Evolutionary conservation across 331 rosid genomes (phyloP).

Genomic region (Quercus lobata): DNA sequence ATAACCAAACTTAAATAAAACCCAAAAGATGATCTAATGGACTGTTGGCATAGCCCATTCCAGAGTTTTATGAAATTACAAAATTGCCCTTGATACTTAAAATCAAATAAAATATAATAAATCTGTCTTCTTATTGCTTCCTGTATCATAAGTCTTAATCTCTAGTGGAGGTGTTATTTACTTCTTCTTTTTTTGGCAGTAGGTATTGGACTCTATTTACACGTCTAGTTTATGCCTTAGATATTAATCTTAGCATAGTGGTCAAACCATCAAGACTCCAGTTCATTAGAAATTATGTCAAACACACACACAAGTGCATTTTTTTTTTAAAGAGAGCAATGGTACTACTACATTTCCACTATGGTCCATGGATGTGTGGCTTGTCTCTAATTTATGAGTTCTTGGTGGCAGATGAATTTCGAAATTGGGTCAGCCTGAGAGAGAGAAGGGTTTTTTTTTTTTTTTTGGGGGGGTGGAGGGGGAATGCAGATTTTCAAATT

Average conservation of each 20-base stretch:
- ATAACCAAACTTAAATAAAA: too few species aligned
- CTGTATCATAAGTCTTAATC: background rate
- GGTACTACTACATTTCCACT: background rate
- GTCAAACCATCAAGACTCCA: background rate
- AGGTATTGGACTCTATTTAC: background rate
- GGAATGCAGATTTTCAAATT: too few species aligned
- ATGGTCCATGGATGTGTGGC: background rate
- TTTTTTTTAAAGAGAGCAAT: background rate
- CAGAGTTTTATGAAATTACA: too few species aligned
- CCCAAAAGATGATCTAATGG: too few species aligned
- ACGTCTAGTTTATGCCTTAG: background rate
- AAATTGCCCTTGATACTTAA: too few species aligned
- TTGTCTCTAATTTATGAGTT: background rate
- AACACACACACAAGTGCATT: background rate
- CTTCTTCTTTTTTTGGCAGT: background rate
- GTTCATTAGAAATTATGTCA: background rate
- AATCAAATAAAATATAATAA: too few species aligned
- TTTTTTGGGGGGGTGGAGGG: too few species aligned
- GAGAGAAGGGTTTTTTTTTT: too few species aligned
- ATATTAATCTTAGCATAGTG: too few species aligned
- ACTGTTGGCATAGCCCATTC: too few species aligned
- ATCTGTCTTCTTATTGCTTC: background rate
- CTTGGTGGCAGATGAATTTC: background rate
- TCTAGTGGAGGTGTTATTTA: background rate
- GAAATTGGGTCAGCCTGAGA: too few species aligned